Conservation (phyloP, 2,329 filamentous ascomycete species). For the Proliferodiscus dingleyae region DNA sequence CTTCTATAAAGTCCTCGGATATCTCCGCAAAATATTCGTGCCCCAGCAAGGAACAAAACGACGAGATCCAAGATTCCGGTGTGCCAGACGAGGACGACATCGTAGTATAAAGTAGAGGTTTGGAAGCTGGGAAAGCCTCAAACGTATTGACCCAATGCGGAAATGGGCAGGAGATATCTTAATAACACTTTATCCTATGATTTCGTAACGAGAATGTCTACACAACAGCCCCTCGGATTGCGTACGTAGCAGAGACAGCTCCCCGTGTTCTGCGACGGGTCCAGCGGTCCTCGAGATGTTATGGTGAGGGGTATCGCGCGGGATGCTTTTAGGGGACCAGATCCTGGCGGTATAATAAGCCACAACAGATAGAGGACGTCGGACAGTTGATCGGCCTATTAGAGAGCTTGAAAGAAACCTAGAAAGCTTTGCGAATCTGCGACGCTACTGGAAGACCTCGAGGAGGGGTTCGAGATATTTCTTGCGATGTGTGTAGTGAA, state of each 20-base stretch:
- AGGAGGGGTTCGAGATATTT: neutral
- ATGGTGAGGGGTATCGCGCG: conserved; percentile 2
- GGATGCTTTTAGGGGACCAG: neutral
- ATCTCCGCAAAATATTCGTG: conserved; percentile 99
- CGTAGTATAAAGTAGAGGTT: neutral
- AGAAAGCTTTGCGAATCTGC: neutral
- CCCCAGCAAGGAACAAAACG: conserved; percentile 90
- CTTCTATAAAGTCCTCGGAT: conserved; percentile 97
- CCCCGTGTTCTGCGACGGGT: neutral
- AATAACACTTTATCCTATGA: neutral
- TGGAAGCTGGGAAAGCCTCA: conserved; percentile 2
- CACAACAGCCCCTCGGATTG: neutral
- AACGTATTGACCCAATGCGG: conserved; percentile 1
- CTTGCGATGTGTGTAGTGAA: neutral
- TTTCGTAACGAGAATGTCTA: neutral
- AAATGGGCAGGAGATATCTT: neutral
- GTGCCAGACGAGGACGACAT: conserved; percentile 33
- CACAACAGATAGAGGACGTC: neutral
- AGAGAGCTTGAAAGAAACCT: too few relatives aligned
- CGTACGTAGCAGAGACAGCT: neutral
- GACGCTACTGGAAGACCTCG: neutral
- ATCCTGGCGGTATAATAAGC: neutral
- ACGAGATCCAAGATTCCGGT: conserved; percentile 91
- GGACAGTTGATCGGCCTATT: too few relatives aligned
- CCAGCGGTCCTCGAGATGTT: neutral